Percentiles rank a stretch among this genome's conserved stretches.
Evolutionary conservation across 176 grass and related monocot species (phyloP).

Genomic region (Triticum dicoccoides): DNA sequence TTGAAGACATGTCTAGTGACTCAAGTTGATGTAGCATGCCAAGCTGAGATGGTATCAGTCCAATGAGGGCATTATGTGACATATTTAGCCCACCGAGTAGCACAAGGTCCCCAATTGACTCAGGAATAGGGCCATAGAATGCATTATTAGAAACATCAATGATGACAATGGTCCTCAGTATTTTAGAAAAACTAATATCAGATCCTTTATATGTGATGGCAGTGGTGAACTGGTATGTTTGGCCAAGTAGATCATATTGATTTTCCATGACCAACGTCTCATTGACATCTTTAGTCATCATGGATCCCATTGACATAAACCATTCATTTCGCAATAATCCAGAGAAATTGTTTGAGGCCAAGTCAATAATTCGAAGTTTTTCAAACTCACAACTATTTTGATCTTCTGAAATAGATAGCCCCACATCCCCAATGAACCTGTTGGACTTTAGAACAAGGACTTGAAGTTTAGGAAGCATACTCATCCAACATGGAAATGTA

Average conservation of each 20-base stretch:
- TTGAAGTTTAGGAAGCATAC: constrained; percentile 36
- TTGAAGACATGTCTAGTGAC: neutral
- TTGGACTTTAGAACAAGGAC: constrained; percentile 37
- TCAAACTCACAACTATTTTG: neutral
- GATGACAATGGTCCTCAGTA: neutral
- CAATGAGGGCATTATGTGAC: constrained; percentile 43
- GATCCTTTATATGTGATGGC: constrained; percentile 9
- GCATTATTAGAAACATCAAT: constrained; percentile 13
- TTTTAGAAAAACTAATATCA: neutral
- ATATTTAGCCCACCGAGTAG: neutral
- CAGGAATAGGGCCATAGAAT: neutral
- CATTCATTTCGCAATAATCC: constrained; percentile 21
- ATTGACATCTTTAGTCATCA: neutral
- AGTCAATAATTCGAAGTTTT: constrained; percentile 6
- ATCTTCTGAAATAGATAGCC: neutral
- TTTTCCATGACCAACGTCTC: constrained; percentile 33
- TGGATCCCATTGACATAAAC: constrained; percentile 20
- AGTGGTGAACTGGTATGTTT: constrained; percentile 32
- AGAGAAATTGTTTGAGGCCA: constrained; percentile 34
- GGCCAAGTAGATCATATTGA: neutral
- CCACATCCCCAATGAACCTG: neutral
- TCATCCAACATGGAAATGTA: constrained; percentile 46
- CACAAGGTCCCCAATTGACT: neutral
- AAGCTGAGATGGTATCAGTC: constrained; percentile 17
- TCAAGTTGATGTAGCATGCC: neutral